phyloP scores from a whole-genome alignment of 2,329 filamentous ascomycete species.

The Fonsecaea nubica region DNA sequence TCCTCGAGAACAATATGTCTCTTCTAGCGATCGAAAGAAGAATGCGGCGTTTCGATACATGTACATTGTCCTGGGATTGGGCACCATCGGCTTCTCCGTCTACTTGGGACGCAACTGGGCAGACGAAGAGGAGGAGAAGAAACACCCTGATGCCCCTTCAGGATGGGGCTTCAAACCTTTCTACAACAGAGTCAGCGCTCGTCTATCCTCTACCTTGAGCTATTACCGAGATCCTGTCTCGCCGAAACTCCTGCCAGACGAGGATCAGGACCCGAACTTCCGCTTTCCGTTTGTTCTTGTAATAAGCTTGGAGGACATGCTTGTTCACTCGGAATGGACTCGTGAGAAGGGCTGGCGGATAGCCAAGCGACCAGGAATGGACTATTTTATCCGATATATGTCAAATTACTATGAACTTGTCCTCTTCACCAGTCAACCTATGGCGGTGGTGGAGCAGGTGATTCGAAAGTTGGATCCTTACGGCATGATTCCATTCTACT shows the following conservation, averaged over 20 bases:
- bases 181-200: conserved; percentile 79
- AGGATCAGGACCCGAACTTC: conserved; percentile 72
- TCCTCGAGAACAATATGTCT: conserved; percentile 82
- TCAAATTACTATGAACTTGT: conserved; percentile 98
- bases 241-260: conserved; percentile 80
- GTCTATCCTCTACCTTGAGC: conserved; percentile 75
- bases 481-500: conserved; percentile 91
- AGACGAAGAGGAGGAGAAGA: conserved; percentile 70
- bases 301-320: conserved; percentile 87
- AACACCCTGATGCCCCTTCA: conserved; percentile 74
- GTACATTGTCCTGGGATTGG: conserved; percentile 67
- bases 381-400: conserved; percentile 96
- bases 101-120: conserved; percentile 93
- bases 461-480: conserved; percentile 94
- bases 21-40: conserved; percentile 84
- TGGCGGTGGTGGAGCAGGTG: conserved; percentile 82
- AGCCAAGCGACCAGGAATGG: conserved; percentile 91
- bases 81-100: conserved; percentile 64
- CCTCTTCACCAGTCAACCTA: conserved; percentile 89
- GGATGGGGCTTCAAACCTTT: conserved; percentile 78
- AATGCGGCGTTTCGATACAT: conserved; percentile 77
- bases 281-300: conserved; percentile 91
- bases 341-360: conserved; percentile 93
- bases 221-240: conserved; percentile 98
- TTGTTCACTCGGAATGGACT: conserved; percentile 94